Base-by-base conservation (phyloP, 2,329 filamentous ascomycete species). In the Colletotrichum orchidophilum region DNA sequence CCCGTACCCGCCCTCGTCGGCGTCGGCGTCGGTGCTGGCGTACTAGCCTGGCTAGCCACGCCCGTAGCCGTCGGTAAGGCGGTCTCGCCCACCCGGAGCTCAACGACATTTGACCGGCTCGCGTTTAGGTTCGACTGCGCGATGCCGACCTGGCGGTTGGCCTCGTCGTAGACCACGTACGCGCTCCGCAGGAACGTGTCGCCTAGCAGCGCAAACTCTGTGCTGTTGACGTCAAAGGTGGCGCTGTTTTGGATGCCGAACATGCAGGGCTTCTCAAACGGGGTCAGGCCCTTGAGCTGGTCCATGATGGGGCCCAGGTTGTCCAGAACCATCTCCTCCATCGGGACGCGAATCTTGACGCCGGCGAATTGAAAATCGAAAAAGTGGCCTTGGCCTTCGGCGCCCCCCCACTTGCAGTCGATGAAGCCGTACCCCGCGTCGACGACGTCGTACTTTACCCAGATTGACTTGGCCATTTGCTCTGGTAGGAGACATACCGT, bases 151-250 rank as follows among this genome's bases (percentile, higher is more conserved):
- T 92, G 85, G 77, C 93, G 90, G 78, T 93, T 93, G 21, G 85
- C 88, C 33, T 94, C 84, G 78, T 94, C 92, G 78, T 93, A 94
- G 7, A 95, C 92, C 9, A 94, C 87, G 75, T 95, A 95, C 0
- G 92, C 92, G 39, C 90, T 92, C 57, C 93, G 86, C 62, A 95
- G 83, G 78, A 95, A 95, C 0, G 92, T 93, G 77, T 94, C 93
- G 13, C 93, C 93, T 33, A 74, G 29, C 13, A 95, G 82, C 2
- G 94, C 88, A 26, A 70, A 70, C 13, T 87, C 87, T 5, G 90
- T 76, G 68, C 80, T 90, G 87, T 76, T 88, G 89, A 64, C 87
- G 65, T 91, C 92, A 75, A 94, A 93, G 21, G 91, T 82, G 73
- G 92, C 94, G 11, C 88, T 65, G 26, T 46, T 65, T 26, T 72